phyloP scores from a whole-genome alignment of 2,329 filamentous ascomycete genomes.

The Sporothrix brunneoviolacea region DNA sequence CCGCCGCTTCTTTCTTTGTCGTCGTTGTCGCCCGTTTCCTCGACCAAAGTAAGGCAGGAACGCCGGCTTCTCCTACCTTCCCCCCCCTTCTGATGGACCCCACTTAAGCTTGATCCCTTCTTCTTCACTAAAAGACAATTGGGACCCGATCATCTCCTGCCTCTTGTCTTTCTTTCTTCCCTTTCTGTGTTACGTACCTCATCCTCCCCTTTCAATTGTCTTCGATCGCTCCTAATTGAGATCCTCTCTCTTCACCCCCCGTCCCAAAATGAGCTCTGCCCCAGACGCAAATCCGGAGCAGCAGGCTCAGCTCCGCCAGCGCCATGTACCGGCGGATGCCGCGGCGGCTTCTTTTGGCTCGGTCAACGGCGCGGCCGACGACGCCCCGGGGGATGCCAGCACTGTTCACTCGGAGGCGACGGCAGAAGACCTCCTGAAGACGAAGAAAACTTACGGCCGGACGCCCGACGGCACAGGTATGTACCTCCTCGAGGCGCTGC shows the following conservation, averaged over 20 bases:
- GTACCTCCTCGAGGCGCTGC: not conserved
- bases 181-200: not conserved
- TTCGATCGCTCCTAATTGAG: no score
- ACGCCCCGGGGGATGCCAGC: not conserved
- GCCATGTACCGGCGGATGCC: conserved; percentile 7
- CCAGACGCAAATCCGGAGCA: conserved; percentile 12
- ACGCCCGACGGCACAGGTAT: conserved; percentile 85
- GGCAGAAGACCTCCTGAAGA: conserved; percentile 20
- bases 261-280: conserved; percentile 12
- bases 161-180: not conserved
- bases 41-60: not conserved
- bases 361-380: not conserved
- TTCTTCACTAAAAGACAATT: conserved; percentile 1
- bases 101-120: conserved; percentile 10
- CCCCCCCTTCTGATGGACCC: conserved; percentile 5
- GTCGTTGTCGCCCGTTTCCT: not conserved
- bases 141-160: not conserved
- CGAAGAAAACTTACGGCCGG: conserved; percentile 78
- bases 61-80: conserved; percentile 5
- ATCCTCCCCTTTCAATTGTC: not conserved
- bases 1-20: not conserved
- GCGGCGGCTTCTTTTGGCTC: not conserved
- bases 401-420: not conserved
- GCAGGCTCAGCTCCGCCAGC: conserved; percentile 13
- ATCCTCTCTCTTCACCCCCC: not conserved